These are phyloP conservation scores for Pisolithus thermaeus DNA, from an alignment of 1,284 basidiomycete species.

Conservation along the genomic window DNA sequence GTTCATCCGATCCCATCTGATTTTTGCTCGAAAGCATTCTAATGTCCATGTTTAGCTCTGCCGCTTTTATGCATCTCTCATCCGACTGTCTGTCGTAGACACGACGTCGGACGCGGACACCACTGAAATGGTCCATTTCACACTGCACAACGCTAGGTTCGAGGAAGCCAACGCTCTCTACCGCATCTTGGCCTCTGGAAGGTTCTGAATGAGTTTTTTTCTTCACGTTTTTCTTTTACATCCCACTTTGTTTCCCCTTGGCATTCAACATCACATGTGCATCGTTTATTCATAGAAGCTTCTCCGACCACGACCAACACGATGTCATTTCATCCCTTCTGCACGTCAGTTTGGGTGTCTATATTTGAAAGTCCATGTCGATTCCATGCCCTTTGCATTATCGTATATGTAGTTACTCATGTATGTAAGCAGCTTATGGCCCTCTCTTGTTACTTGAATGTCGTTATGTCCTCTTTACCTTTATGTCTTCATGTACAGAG, in stretches of 20 bases:
- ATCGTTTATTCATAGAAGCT: neutral
- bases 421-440: too few species aligned
- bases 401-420: too few species aligned
- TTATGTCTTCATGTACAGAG: too few species aligned
- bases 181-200: slow-evolving; percentile 44
- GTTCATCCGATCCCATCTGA: slow-evolving; percentile 22
- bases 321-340: too few species aligned
- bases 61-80: slow-evolving; percentile 67
- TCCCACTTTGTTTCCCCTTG: too few species aligned
- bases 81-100: slow-evolving; percentile 59
- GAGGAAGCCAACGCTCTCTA: slow-evolving; percentile 72
- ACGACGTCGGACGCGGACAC: slow-evolving; percentile 55
- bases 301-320: too few species aligned
- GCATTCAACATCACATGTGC: slow-evolving; percentile 6
- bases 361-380: too few species aligned
- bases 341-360: too few species aligned
- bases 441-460: too few species aligned
- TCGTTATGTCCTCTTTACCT: too few species aligned
- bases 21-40: neutral
- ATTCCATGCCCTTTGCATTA: too few species aligned
- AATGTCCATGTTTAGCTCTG: slow-evolving; percentile 40
- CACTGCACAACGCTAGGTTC: slow-evolving; percentile 59
- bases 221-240: neutral
- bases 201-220: slow-evolving; percentile 26
- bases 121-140: slow-evolving; percentile 70